phyloP scores from a whole-genome alignment of 2,329 filamentous ascomycete species.

The Phaeosphaeria sp. region DNA sequence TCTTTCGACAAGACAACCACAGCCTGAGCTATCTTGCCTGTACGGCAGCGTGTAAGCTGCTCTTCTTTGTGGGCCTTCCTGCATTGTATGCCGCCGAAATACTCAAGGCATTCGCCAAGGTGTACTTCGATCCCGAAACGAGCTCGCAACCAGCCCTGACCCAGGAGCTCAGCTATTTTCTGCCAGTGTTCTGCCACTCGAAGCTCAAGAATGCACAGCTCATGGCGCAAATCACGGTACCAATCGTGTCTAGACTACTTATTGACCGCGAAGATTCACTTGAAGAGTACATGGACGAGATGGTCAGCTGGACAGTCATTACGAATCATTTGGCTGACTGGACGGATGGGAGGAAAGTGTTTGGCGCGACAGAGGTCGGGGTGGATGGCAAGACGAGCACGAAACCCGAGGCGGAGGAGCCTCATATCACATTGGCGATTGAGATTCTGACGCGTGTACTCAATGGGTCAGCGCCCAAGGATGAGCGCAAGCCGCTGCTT shows the following conservation, averaged over 20 bases:
- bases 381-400: slow-evolving; percentile 62
- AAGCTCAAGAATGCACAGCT: slow-evolving; percentile 80
- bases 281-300: slow-evolving; percentile 73
- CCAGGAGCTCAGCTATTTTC: slow-evolving; percentile 89
- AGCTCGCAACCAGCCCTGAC: slow-evolving; percentile 80
- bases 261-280: slow-evolving; percentile 68
- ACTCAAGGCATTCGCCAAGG: slow-evolving; percentile 82
- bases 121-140: slow-evolving; percentile 89
- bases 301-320: slow-evolving; percentile 79
- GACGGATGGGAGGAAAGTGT: slow-evolving; percentile 86
- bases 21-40: slow-evolving; percentile 83
- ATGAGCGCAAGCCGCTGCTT: slow-evolving; percentile 76
- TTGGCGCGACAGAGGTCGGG: slow-evolving; percentile 62
- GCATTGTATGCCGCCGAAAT: slow-evolving; percentile 64
- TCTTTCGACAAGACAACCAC: slow-evolving; percentile 66
- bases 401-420: slow-evolving; percentile 69
- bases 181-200: slow-evolving; percentile 93
- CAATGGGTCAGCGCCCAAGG: slow-evolving; percentile 69
- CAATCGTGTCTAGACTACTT: slow-evolving; percentile 74
- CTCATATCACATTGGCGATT: slow-evolving; percentile 79
- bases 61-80: slow-evolving; percentile 77
- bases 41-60: slow-evolving; percentile 81
- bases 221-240: slow-evolving; percentile 77
- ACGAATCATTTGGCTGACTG: slow-evolving; percentile 88
- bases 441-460: slow-evolving; percentile 79